Percentiles rank a stretch among this genome's conserved stretches.
phyloP scores from a whole-genome alignment of 139 green algal genomes.

The Limnomonas spitsbergensis region DNA sequence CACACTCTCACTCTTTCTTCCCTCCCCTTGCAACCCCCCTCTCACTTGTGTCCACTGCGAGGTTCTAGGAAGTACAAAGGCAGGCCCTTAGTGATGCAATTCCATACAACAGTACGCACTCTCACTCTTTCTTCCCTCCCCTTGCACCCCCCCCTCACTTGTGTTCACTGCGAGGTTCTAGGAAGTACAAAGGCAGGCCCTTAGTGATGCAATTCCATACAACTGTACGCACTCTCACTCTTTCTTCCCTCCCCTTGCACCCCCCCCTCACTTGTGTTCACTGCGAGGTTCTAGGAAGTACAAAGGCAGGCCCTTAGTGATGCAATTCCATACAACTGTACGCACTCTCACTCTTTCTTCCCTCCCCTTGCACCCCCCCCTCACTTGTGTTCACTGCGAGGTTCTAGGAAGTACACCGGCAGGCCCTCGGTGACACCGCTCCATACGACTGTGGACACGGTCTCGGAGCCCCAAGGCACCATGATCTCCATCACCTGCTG shows the following conservation, averaged over 20 bases:
- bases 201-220: no score
- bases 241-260: background rate
- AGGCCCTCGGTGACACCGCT: slow-evolving; percentile 45
- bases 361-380: background rate
- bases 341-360: background rate
- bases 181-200: background rate
- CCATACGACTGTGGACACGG: slow-evolving; percentile 42
- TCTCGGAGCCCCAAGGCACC: slow-evolving; percentile 48
- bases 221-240: no score
- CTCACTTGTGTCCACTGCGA: no score
- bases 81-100: no score
- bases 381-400: slow-evolving; percentile 25
- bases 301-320: background rate
- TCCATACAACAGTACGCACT: no score
- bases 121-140: no score
- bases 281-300: background rate
- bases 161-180: background rate
- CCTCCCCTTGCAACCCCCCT: no score
- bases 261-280: background rate
- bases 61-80: no score
- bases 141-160: no score
- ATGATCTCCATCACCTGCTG: slow-evolving; percentile 76
- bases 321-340: no score
- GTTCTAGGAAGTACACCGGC: slow-evolving; percentile 45
- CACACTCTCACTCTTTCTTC: no score